Base-by-base conservation (phyloP, 345 rosid genomes). In the Salix viminalis region DNA sequence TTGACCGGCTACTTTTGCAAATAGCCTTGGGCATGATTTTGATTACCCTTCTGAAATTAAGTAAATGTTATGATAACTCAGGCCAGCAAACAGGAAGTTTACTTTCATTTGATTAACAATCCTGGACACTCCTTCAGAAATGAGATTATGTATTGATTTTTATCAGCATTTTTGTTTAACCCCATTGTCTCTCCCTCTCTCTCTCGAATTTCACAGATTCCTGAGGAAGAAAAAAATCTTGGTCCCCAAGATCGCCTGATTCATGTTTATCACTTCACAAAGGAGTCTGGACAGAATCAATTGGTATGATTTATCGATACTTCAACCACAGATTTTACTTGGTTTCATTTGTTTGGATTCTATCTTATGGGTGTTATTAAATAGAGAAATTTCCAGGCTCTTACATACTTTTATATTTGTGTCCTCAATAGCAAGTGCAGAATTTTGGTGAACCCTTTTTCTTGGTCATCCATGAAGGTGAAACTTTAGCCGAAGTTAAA, bases 401-500 rank as follows among this genome's bases (percentile, higher is more conserved):
- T 71, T 42, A 50, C 34, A 4, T 52, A 2, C 18, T 54, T 24
- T n/a, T 30, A 16, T 28, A 4, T 69, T 71, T 75, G 65, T 74
- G 48, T 67, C 30, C 39, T 54, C 18, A 69, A 76, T 87, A 96
- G 98, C 94, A 88, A 92, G 88, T 94, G 70, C 91, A 87, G 79
- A 96, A 94, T 85, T 96, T 96, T 78, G 99, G 99, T 23, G 97
- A 94, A 79, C 99, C 99, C 12, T 96, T 96, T 82, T 90, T 96
- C 91, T 86, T 92, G 87, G 97, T 94, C 58, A 87, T 96, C 79
- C 99, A 75, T 81, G 98, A 92, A 84, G 95, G 95, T 74, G 98
- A 96, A 81, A 92, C 87, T 56, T 84, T 96, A 83, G 89, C 89
- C 67, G 93, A 92, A 68, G 91, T 96, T 48, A 96, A 92, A 85